Base-by-base conservation (phyloP, 306 rosid species). In the Erythrophleum fordii region DNA sequence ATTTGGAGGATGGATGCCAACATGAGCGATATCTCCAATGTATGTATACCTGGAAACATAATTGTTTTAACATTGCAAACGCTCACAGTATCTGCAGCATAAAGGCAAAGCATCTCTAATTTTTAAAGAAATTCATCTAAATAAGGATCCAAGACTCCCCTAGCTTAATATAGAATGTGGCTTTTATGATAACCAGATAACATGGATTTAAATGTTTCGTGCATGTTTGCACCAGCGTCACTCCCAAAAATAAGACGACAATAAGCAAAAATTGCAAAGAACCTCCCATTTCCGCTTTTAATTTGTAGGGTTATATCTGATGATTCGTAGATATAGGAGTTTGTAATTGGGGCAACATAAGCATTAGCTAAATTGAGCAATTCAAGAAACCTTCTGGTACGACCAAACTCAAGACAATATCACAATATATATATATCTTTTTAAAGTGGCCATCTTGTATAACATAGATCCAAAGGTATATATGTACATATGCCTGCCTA, bases 1-100 rank as follows among this genome's bases (percentile, higher is more conserved):
- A 65, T 88, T 93, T 49, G 99, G 99, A 79, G 99, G 96, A 83
- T 95, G 97, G 82, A 42, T 85, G 70, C 99, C 97, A 76, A 89
- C 90, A 83, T 18, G 96, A 83, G 99, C 97, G 82, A 95, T 86
- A 88, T 95, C 99, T 68, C 99, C 99, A 0, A 95, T 77, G 42
- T 77, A 88, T 37, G 87, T 87, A 75, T 91, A 95, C 73, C 99
- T 95, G 90, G 35, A 69, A 85, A 83, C 34, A 42, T 56, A 67
- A 59, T 67, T 41, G 28, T 31, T 75, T 41, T 34, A 10, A 58
- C 67, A 73, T 68, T 77, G 68, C 72, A 78, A 67, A 46, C 22
- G 66, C n/a, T 18, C 64, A 59, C 69, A 80, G 83, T 11, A 35
- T 42, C 58, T 16, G 13, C 25, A 61, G 61, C 66, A 70, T 55